Percentiles rank a stretch among this genome's conserved stretches.
Conservation (phyloP, 2,329 filamentous ascomycete genomes). For the Stemphylium vesicarium region DNA sequence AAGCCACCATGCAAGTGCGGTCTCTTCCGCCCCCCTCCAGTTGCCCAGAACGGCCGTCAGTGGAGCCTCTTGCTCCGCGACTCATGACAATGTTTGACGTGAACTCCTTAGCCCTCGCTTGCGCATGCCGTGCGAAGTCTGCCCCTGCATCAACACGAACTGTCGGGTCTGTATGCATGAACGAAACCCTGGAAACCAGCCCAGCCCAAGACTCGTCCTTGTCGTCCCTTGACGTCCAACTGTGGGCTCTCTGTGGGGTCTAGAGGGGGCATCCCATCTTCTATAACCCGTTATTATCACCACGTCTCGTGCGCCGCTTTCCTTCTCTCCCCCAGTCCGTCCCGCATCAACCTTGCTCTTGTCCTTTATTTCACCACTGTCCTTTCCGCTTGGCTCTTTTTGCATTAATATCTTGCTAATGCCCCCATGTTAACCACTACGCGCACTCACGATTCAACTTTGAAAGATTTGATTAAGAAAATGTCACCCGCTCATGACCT, state of each 20-base stretch:
- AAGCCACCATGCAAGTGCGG: slow-evolving; percentile 24
- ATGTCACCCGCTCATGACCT: slow-evolving; percentile 24
- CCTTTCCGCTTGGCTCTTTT: slow-evolving; percentile 5
- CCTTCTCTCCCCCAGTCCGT: not conserved
- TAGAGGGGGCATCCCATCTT: slow-evolving; percentile 8
- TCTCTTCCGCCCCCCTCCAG: slow-evolving; percentile 19
- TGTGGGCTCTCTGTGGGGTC: slow-evolving; percentile 5
- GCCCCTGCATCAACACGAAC: slow-evolving; percentile 20
- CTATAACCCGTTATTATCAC: slow-evolving; percentile 15
- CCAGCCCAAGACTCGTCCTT: slow-evolving; percentile 15
- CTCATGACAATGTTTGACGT: slow-evolving; percentile 27
- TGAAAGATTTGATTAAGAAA: slow-evolving; percentile 15
- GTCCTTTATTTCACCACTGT: slow-evolving; percentile 15
- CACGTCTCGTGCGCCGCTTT: slow-evolving; percentile 9
- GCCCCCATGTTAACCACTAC: not conserved
- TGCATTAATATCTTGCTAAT: slow-evolving; percentile 10
- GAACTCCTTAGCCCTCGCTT: slow-evolving; percentile 27
- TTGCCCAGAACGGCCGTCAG: slow-evolving; percentile 7
- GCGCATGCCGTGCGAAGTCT: slow-evolving; percentile 20
- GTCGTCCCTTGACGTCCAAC: slow-evolving; percentile 1
- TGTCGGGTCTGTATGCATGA: slow-evolving; percentile 26
- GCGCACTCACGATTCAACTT: not conserved
- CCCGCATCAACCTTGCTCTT: not conserved
- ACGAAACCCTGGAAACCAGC: slow-evolving; percentile 22
- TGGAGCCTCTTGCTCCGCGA: slow-evolving; percentile 11